Evolutionary conservation across 306 rosid genomes (phyloP), one percentile per base, ranked within the genome.

Genomic region (Quercus bicolor): DNA sequence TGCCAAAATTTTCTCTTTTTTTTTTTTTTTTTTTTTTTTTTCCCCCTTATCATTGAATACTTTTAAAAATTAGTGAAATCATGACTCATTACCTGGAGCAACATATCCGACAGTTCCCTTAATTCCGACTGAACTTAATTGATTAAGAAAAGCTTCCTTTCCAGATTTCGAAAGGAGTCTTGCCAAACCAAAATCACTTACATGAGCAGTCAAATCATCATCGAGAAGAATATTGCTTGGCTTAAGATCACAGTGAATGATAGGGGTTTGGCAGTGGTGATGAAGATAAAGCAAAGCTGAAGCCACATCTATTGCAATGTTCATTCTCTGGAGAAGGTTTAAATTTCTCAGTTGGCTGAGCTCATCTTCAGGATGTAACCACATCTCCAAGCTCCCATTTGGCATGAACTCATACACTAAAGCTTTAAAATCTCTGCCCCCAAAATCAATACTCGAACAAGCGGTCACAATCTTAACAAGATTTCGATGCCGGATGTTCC

Each of bases 241-340:
- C 53, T 79, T 72, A 4, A 72, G 65, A 79, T 79, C 82, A 53
- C 77, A 70, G 51, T 79, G 82, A n/a, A 79, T 57, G 19, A 79
- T 55, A 2, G 82, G 62, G 1, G 65, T 72, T 72, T 79, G 21
- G 5, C 57, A 31, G 0, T 74, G 54, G 57, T 79, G 73, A 62
- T 79, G 82, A 24, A 79, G 82, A 20, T 79, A 72, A 11, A 59
- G 73, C 43, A 79, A 71, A 45, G 82, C 82, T 6, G 77, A 64
- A 18, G 73, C 73, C 28, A 79, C 77, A 33, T 79, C 82, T 48
- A 79, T 40, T 8, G 77, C 72, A 34, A 79, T 79, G 11, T 57
- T n/a, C 4, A 79, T 26, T 61, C 82, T 57, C 6, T 72, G 73
- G n/a, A 52, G 8, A 51, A 9, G 55, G n/a, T 57, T 56, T 48